Percentiles rank a stretch among this genome's conserved stretches.
Conservation (phyloP, 441 rosid genomes). For the Erysimum cheiri region DNA sequence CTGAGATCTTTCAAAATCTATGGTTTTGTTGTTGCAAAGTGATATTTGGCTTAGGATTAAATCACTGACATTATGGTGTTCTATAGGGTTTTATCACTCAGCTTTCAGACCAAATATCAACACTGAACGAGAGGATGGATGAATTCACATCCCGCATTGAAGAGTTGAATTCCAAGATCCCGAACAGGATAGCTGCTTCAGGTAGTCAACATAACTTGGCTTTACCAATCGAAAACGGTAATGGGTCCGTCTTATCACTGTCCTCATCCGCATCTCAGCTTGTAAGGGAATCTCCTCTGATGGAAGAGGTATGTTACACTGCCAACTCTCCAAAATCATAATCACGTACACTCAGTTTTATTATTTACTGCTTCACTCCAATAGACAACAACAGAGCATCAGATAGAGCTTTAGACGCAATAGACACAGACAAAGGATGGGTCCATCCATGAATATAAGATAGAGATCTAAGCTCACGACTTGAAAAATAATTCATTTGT, state of each 20-base stretch:
- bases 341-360: slow-evolving; percentile 4
- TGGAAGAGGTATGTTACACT: slow-evolving; percentile 92
- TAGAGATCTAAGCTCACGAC: neutral
- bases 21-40: slow-evolving; percentile 18
- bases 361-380: slow-evolving; percentile 15
- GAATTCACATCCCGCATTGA: slow-evolving; percentile 84
- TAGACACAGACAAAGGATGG: neutral
- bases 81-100: slow-evolving; percentile 79
- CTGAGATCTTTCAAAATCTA: slow-evolving; percentile 18
- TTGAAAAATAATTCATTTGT: neutral
- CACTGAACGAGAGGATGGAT: slow-evolving; percentile 95
- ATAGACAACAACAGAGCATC: slow-evolving; percentile 3
- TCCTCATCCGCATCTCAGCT: slow-evolving; percentile 89
- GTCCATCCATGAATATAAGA: neutral
- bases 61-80: slow-evolving; percentile 27
- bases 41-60: neutral
- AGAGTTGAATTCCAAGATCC: slow-evolving; percentile 80
- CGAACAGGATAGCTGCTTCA: slow-evolving; percentile 57
- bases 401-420: neutral
- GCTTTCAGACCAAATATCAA: slow-evolving; percentile 93
- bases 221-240: slow-evolving; percentile 74
- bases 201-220: slow-evolving; percentile 84
- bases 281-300: slow-evolving; percentile 74
- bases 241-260: slow-evolving; percentile 71
- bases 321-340: slow-evolving; percentile 21